phyloP scores from a whole-genome alignment of 352 stramenopile genomes.

The Phytophthora idaei region DNA sequence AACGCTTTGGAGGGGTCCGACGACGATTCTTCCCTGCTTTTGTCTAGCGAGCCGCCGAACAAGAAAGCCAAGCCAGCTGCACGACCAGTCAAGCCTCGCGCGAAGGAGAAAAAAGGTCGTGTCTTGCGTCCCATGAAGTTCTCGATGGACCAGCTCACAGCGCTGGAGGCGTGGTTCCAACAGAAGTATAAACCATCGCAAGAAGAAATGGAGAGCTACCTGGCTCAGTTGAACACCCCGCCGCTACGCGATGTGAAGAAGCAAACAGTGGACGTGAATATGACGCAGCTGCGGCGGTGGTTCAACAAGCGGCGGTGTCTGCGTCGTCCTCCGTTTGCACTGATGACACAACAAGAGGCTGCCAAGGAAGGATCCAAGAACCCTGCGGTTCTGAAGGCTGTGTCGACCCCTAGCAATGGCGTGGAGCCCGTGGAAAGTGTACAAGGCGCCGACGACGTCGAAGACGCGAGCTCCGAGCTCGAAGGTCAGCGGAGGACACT shows the following conservation, averaged over 20 bases:
- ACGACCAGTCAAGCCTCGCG: constrained; percentile 35
- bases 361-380: constrained; percentile 63
- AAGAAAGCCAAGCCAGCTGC: constrained; percentile 41
- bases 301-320: constrained; percentile 89
- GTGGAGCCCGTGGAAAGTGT: constrained; percentile 38
- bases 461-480: constrained; percentile 38
- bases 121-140: constrained; percentile 87
- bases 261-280: constrained; percentile 82
- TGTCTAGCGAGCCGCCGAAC: constrained; percentile 29
- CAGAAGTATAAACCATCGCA: constrained; percentile 88
- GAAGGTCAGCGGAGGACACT: constrained; percentile 24
- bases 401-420: constrained; percentile 25
- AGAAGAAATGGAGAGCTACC: constrained; percentile 80
- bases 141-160: constrained; percentile 81
- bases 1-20: constrained; percentile 28
- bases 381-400: constrained; percentile 39
- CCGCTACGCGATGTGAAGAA: constrained; percentile 77
- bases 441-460: constrained; percentile 29
- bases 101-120: constrained; percentile 71
- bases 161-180: constrained; percentile 85
- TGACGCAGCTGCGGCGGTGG: constrained; percentile 85
- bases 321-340: constrained; percentile 75
- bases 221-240: constrained; percentile 65
- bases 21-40: constrained; percentile 30
- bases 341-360: constrained; percentile 83